Evolutionary conservation across 352 stramenopile species (phyloP), one percentile per base, ranked within the genome.

Genomic region (Thraustotheca clavata): DNA sequence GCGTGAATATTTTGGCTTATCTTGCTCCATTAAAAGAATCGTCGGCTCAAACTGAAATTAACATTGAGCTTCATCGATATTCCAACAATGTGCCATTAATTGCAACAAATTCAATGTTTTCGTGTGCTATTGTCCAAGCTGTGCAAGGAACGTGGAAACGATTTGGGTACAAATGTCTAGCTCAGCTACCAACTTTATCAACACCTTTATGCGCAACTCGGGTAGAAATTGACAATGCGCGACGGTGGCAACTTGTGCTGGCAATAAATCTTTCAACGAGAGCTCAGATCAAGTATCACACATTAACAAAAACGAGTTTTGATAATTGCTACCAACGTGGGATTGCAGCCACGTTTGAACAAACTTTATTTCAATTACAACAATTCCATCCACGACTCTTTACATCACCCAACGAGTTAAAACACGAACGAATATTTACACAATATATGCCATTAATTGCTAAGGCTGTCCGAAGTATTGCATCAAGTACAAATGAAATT

Each of bases 21-120:
- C 46, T 89, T 76, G 46, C 77, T 84, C 36, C 78, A 70, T 1
- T 22, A 83, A 14, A 57, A 86, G 70, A 40, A 74, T 32, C 62
- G 69, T 0, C 62, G 73, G 38, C 59, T 59, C 9, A 54, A 63
- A 8, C 40, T 27, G 7, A 49, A 39, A 74, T 93, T 8, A 70
- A 86, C 14, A 75, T 91, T 43, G 80, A 77, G 33, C 38, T 93
- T 29, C 61, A 90, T 20, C 81, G 83, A 11, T 93, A 81, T 34
- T 78, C 74, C 35, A 93, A 93, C 29, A 81, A 93, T 62, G 69
- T 83, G 0, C 83, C 83, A 6, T 54, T 93, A 14, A 43, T 91
- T 49, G 85, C 76, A 39, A 50, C 66, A 2, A 78, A 87, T 8
- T 79, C 88, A 40, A 70, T 90, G 4, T 77, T 72, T 60, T 49